Evolutionary conservation across 176 grass and related monocot species (phyloP).

Genomic region (Oryza nivara): DNA sequence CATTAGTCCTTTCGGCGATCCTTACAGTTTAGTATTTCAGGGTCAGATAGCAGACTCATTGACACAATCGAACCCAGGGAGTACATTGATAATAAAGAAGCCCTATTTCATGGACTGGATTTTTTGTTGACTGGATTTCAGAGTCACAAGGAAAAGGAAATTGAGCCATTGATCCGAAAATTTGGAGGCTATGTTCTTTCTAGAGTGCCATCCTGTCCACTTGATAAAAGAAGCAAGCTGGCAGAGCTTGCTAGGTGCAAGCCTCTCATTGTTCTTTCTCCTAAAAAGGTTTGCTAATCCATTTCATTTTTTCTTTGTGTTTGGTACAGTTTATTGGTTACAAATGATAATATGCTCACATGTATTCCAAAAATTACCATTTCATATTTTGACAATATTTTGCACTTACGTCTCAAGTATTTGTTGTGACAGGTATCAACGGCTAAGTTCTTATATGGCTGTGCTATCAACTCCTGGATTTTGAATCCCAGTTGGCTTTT

Average conservation of each 20-base stretch:
- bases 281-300: conserved; percentile 69
- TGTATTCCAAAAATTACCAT: conserved; percentile 9
- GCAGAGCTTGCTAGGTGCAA: conserved; percentile 55
- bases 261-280: conserved; percentile 72
- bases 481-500: conserved; percentile 71
- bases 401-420: conserved; percentile 4
- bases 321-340: background rate
- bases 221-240: conserved; percentile 58
- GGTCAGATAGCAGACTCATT: conserved; percentile 37
- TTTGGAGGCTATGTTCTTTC: conserved; percentile 72
- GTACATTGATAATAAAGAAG: conserved; percentile 42
- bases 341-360: conserved; percentile 11
- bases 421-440: conserved; percentile 72
- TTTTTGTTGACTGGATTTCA: conserved; percentile 94
- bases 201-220: conserved; percentile 61
- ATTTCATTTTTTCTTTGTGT: conserved; percentile 8
- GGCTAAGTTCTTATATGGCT: conserved; percentile 87
- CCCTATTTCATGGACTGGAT: conserved; percentile 75
- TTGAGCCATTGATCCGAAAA: conserved; percentile 60
- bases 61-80: conserved; percentile 29
- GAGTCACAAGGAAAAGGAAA: conserved; percentile 70
- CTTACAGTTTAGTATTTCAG: conserved; percentile 45
- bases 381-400: conserved; percentile 16
- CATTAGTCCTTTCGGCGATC: conserved; percentile 28
- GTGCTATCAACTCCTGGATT: conserved; percentile 75